A percentile compares a stretch with the other conserved stretches of the same genome.
Conservation (phyloP, 371 early-diverging fungal species). For the Mucor racemosus region DNA sequence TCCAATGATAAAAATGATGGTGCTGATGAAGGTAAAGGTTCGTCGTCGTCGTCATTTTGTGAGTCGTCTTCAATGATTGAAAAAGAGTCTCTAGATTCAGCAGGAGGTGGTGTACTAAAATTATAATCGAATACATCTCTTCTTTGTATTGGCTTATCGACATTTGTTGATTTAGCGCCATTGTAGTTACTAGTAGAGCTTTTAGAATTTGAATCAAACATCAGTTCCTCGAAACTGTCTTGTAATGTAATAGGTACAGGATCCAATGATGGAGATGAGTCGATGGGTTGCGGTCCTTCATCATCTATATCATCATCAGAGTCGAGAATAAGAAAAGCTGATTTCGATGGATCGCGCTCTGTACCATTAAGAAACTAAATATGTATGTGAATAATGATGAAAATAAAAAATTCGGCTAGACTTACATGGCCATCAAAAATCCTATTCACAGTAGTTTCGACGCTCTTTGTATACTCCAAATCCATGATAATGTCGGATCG, state of each 20-base stretch:
- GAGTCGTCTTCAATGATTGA: not conserved
- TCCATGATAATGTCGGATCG: slow-evolving; percentile 47
- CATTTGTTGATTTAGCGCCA: not conserved
- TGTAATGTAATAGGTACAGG: not conserved
- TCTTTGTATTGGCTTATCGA: not conserved
- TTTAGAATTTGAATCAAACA: not conserved
- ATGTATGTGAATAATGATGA: not conserved
- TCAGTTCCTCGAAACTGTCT: not conserved
- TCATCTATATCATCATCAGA: slow-evolving; percentile 29
- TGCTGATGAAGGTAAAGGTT: not conserved
- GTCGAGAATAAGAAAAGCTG: slow-evolving; percentile 22
- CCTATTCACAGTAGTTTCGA: slow-evolving; percentile 57
- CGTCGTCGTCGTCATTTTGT: not conserved
- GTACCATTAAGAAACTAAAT: slow-evolving; percentile 9
- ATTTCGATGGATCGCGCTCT: slow-evolving; percentile 9
- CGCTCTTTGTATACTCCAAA: slow-evolving; percentile 46
- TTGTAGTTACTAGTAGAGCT: not conserved
- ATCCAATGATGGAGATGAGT: not conserved
- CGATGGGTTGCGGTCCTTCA: not conserved
- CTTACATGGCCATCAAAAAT: slow-evolving; percentile 56
- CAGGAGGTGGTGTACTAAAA: not conserved
- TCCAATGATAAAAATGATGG: not conserved
- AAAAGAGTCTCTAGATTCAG: not conserved
- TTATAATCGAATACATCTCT: not conserved
- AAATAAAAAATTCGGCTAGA: not conserved